Evolutionary conservation across 2,329 filamentous ascomycete genomes (phyloP).

Genomic region (Periglandula ipomoeae): DNA sequence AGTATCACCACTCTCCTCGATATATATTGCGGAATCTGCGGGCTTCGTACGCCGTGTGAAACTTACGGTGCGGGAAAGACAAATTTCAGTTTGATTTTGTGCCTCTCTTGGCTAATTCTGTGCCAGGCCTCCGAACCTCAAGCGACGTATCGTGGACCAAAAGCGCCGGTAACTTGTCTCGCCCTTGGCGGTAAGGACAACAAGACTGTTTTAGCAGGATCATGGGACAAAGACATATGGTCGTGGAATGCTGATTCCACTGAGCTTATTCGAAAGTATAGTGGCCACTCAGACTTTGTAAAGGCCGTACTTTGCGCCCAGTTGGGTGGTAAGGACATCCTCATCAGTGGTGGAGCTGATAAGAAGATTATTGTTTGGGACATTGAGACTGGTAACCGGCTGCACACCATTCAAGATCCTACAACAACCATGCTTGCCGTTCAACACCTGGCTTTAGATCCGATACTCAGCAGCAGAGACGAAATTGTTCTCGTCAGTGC

Average conservation of each 20-base stretch:
- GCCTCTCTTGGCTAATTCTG: neutral
- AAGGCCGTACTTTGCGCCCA: conserved; percentile 62
- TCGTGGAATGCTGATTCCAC: conserved; percentile 62
- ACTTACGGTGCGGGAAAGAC: conserved; percentile 7
- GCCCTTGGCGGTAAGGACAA: conserved; percentile 51
- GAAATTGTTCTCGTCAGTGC: conserved; percentile 62
- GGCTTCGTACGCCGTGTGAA: conserved; percentile 63
- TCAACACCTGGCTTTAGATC: conserved; percentile 70
- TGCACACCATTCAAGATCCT: conserved; percentile 73
- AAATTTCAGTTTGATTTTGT: neutral
- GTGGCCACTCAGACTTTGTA: conserved; percentile 84
- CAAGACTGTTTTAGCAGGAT: conserved; percentile 69
- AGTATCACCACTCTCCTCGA: conserved; percentile 40
- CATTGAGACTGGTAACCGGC: conserved; percentile 51
- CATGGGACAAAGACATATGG: conserved; percentile 91
- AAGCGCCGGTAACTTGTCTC: conserved; percentile 70
- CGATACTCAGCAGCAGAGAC: conserved; percentile 41
- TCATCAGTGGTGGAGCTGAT: conserved; percentile 71
- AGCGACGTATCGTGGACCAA: conserved; percentile 59
- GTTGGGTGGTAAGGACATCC: conserved; percentile 49
- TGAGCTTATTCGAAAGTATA: conserved; percentile 48
- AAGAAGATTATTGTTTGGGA: conserved; percentile 82
- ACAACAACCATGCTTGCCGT: conserved; percentile 64
- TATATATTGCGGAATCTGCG: conserved; percentile 83
- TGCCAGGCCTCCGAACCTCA: conserved; percentile 23